Evolutionary conservation across 1,284 basidiomycete species (phyloP).

Genomic region (Melampsora americana): DNA sequence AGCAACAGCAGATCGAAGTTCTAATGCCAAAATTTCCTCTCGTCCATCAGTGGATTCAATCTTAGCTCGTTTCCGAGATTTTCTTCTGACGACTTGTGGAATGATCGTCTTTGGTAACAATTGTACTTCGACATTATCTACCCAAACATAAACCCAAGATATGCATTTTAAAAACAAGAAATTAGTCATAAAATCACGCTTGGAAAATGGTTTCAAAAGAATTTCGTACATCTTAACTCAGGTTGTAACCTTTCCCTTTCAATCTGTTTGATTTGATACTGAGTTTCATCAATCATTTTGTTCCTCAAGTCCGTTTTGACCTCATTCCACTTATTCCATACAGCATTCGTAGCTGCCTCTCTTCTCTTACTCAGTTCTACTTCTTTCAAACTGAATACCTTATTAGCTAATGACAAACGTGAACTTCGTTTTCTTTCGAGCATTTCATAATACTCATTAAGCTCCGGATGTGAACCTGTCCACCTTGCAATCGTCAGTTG

Average conservation of each 20-base stretch:
- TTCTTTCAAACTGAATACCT: conserved; percentile 41
- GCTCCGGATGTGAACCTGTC: conserved; percentile 40
- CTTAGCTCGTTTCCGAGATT: conserved; percentile 35
- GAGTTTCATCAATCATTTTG: conserved; percentile 29
- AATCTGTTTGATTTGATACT: conserved; percentile 34
- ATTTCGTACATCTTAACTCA: conserved; percentile 33
- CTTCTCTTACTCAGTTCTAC: conserved; percentile 40
- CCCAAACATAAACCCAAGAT: not conserved
- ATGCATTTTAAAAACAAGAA: not conserved
- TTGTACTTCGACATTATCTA: conserved; percentile 44
- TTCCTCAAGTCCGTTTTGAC: conserved; percentile 37
- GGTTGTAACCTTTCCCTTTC: conserved; percentile 41
- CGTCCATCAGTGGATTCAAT: conserved; percentile 24
- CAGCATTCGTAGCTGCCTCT: conserved; percentile 38
- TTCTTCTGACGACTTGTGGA: conserved; percentile 12
- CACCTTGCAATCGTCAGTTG: not conserved
- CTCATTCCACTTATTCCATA: conserved; percentile 43
- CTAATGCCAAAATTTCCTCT: conserved; percentile 34
- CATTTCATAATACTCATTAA: conserved; percentile 42
- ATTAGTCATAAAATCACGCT: not conserved
- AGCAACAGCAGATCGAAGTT: conserved; percentile 34
- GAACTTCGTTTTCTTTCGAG: conserved; percentile 37
- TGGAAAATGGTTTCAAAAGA: not conserved
- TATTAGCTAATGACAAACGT: conserved; percentile 38
- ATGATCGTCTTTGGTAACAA: conserved; percentile 40